Evolutionary conservation across 257 asterid genomes (phyloP).

Genomic region (Phtheirospermum japonicum): DNA sequence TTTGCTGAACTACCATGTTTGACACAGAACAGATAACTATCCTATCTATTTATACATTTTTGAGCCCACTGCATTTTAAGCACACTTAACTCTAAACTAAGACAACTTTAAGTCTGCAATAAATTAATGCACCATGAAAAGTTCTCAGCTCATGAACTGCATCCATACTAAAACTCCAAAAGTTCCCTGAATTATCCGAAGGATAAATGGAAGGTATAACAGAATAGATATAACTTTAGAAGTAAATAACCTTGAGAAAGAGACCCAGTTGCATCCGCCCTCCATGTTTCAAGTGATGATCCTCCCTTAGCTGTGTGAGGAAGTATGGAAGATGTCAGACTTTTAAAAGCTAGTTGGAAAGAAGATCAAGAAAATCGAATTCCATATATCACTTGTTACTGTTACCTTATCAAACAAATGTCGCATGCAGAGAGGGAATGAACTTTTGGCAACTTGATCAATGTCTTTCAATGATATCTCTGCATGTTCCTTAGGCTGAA

Average conservation of each 20-base stretch:
- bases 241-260: slow-evolving; percentile 75
- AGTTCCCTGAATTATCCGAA: slow-evolving; percentile 5
- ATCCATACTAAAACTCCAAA: slow-evolving; percentile 1
- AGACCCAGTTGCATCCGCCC: slow-evolving; percentile 95
- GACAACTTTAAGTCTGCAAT: no score
- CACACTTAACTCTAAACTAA: not conserved
- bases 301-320: slow-evolving; percentile 76
- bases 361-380: slow-evolving; percentile 21
- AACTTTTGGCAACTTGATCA: slow-evolving; percentile 81
- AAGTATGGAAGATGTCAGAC: slow-evolving; percentile 20
- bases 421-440: slow-evolving; percentile 99
- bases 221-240: slow-evolving; percentile 1
- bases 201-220: slow-evolving; percentile 5
- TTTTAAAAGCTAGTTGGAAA: not conserved
- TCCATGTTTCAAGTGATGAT: slow-evolving; percentile 99
- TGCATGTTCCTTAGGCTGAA: slow-evolving; percentile 66
- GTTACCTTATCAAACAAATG: slow-evolving; percentile 86
- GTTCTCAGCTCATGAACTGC: no score
- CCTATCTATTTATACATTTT: slow-evolving; percentile 9
- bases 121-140: slow-evolving; percentile 7
- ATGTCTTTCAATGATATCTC: slow-evolving; percentile 80
- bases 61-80: slow-evolving; percentile 19
- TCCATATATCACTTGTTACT: slow-evolving; percentile 36
- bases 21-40: slow-evolving; percentile 9
- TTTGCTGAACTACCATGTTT: not conserved